Base-by-base conservation (phyloP, 805 yeast genomes). In the Maudiozyma turicensis region DNA sequence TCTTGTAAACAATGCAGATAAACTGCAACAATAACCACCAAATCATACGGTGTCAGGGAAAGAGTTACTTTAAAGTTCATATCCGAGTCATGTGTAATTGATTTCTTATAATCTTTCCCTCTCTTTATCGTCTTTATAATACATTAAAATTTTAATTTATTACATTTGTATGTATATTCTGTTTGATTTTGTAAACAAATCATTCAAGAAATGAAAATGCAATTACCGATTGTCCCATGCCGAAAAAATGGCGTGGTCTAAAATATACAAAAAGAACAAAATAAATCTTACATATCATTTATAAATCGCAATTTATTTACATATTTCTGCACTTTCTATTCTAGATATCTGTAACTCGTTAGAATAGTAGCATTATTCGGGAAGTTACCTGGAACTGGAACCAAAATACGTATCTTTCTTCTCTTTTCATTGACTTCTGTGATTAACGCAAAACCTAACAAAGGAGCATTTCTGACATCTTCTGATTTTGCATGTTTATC, bases 381-480 rank as follows among this genome's bases (percentile, higher is more conserved):
- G 28, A 90, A 69, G 40, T 82, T 71, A 1, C 95, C 95, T 2
- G 96, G 96, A 5, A 87, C 84, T 0, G 99, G 98, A 52, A 89
- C 72, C 52, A 91, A 71, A 8, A 93, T 72, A 58, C 82, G 82
- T 48, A 86, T 60, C 56, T 78, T 83, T 13, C 77, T 74, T 58
- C 81, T 82, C 13, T 77, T 69, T 54, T 91, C 97, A 59, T 90
- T 95, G 26, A 81, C 86, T 53, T 80, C 82, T 14, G 74, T 68
- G 9, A 64, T 78, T 53, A 86, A 83, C 3, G 83, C 86, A 66
- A 80, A 91, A 0, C 99, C 98, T 54, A 86, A 61, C 0, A 87
- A 81, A 46, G 84, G 74, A 5, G 86, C 68, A 49, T 75, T 70
- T 1, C 66, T 58, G 20, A 84, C 69, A 4, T 73, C 74, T 26